Evolutionary conservation across 2,329 filamentous ascomycete genomes (phyloP).

Genomic region (Ceratocystis alfenasii): DNA sequence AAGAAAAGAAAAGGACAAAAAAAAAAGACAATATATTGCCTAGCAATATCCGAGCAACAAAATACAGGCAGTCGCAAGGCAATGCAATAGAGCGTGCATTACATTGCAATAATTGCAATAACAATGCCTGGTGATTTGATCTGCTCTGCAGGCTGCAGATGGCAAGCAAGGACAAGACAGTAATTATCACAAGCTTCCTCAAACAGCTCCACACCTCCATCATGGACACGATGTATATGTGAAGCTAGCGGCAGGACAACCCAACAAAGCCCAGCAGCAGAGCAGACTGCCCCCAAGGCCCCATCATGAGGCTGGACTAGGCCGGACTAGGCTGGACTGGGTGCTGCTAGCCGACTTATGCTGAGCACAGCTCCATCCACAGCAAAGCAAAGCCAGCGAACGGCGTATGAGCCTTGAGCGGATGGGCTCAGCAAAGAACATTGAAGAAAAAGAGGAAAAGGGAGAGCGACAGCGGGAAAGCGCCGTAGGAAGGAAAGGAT

Average conservation of each 20-base stretch:
- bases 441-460: background rate
- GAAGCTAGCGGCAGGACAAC: background rate
- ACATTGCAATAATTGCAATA: background rate
- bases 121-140: background rate
- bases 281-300: background rate
- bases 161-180: background rate
- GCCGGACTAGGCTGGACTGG: no score
- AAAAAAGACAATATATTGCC: background rate
- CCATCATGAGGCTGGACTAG: background rate
- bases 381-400: background rate
- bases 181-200: background rate
- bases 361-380: background rate
- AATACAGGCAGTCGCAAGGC: background rate
- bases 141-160: background rate
- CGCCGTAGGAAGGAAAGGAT: background rate
- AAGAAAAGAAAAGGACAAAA: background rate
- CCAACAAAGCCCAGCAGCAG: background rate
- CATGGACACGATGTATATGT: background rate
- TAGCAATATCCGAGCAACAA: background rate
- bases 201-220: background rate
- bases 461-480: background rate
- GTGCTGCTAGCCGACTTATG: no score
- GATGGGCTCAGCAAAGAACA: background rate
- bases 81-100: background rate
- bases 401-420: background rate